phyloP scores from a whole-genome alignment of 2,329 filamentous ascomycete genomes.

The Coccinonectria pachysandricola region DNA sequence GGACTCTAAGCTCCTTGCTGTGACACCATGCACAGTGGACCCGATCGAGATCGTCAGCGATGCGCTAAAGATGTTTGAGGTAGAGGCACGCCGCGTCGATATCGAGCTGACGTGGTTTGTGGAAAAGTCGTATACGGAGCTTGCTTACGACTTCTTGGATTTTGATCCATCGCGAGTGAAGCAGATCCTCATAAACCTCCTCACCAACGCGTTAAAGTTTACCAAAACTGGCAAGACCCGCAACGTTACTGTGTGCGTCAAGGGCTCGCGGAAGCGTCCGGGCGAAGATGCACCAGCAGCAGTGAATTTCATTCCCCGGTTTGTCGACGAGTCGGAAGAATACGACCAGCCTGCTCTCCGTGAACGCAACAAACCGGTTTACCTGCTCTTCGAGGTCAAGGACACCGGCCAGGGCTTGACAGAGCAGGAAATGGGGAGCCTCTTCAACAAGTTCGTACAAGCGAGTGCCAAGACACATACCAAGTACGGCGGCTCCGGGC shows the following conservation, averaged over 20 bases:
- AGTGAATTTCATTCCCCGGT: constrained; percentile 53
- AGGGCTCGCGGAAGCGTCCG: constrained; percentile 31
- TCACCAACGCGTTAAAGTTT: constrained; percentile 76
- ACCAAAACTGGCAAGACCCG: constrained; percentile 53
- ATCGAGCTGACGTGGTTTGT: constrained; percentile 57
- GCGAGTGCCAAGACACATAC: constrained; percentile 66
- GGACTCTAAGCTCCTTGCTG: constrained; percentile 62
- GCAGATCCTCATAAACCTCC: constrained; percentile 70
- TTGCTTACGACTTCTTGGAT: constrained; percentile 53
- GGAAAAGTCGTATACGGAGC: constrained; percentile 47
- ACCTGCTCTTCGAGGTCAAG: constrained; percentile 61
- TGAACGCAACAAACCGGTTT: constrained; percentile 39
- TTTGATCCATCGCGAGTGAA: constrained; percentile 65
- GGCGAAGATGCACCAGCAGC: constrained; percentile 29
- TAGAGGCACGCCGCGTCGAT: constrained; percentile 58
- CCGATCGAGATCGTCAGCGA: constrained; percentile 56
- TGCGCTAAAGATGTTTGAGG: constrained; percentile 68
- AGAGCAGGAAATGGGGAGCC: constrained; percentile 58
- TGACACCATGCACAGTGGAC: constrained; percentile 60
- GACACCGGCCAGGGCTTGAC: constrained; percentile 69
- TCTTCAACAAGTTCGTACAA: constrained; percentile 74
- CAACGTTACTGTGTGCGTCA: constrained; percentile 40
- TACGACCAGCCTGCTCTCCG: constrained; percentile 24
- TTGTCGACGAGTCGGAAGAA: constrained; percentile 33
- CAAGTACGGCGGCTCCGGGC: constrained; percentile 67